Evolutionary conservation across 306 rosid species (phyloP).

Genomic region (Rosa persica): DNA sequence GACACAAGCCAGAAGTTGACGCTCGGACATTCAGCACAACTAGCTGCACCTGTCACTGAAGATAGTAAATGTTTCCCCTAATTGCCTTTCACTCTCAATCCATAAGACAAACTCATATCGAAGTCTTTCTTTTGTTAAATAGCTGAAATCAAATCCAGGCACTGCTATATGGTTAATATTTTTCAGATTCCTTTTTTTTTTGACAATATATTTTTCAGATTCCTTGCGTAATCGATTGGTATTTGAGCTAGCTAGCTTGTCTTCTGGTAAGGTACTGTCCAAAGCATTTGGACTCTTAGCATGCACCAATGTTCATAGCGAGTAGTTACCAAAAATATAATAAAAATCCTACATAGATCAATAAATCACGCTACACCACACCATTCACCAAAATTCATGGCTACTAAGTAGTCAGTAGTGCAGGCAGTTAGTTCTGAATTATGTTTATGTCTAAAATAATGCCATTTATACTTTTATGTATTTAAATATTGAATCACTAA

Average conservation of each 20-base stretch:
- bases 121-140: neutral
- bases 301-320: neutral
- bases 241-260: neutral
- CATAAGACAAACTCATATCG: neutral
- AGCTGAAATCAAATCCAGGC: neutral
- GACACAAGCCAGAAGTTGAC: too few relatives aligned
- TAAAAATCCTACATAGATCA: too few relatives aligned
- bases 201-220: constrained; percentile 4
- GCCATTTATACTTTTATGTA: too few relatives aligned
- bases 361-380: too few relatives aligned
- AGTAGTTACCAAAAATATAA: too few relatives aligned
- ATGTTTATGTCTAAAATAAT: too few relatives aligned
- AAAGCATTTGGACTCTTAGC: neutral
- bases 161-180: neutral
- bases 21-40: neutral
- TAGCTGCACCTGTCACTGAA: neutral
- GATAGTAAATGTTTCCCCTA: neutral
- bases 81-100: neutral
- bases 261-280: neutral
- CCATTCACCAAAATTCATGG: too few relatives aligned
- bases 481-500: too few relatives aligned
- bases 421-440: too few relatives aligned
- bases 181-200: constrained; percentile 29
- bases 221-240: constrained; percentile 21
- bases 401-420: too few relatives aligned